Evolutionary conservation across 139 green algal species (phyloP).

Genomic region (Coelastrella sp.): DNA sequence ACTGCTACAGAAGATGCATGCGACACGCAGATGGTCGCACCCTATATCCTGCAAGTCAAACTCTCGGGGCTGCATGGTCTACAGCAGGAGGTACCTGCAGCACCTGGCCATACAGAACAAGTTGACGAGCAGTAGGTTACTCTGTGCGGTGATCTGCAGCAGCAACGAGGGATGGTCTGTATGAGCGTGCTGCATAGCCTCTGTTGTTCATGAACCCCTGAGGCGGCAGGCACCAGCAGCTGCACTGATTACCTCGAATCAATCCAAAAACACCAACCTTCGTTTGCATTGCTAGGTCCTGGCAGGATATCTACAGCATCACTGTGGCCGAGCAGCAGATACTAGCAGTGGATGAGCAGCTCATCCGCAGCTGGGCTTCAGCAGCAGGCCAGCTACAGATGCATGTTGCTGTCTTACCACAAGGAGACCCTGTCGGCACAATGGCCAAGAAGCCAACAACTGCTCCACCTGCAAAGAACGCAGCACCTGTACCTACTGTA

Average conservation of each 20-base stretch:
- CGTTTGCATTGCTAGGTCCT: too few relatives aligned
- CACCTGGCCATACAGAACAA: neutral
- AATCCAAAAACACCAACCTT: too few relatives aligned
- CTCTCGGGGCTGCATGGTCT: constrained; percentile 1
- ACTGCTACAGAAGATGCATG: neutral
- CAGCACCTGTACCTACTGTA: neutral
- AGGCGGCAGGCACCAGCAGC: too few relatives aligned
- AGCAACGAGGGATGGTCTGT: too few relatives aligned
- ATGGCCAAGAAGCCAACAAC: neutral
- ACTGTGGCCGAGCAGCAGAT: neutral
- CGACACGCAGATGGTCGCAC: neutral
- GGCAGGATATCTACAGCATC: neutral
- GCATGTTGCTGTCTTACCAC: neutral
- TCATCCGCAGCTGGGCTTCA: constrained; percentile 7
- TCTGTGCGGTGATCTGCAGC: too few relatives aligned
- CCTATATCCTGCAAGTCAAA: neutral
- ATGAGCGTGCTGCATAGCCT: too few relatives aligned
- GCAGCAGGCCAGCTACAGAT: constrained; percentile 19
- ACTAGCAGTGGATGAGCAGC: constrained; percentile 20
- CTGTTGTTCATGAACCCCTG: too few relatives aligned
- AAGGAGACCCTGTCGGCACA: neutral
- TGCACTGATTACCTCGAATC: too few relatives aligned
- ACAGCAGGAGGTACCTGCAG: constrained; percentile 16
- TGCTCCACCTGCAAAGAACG: neutral
- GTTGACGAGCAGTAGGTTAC: neutral